Base-by-base conservation (phyloP, 2,329 filamentous ascomycete species). In the Chrysoporthe puriensis region DNA sequence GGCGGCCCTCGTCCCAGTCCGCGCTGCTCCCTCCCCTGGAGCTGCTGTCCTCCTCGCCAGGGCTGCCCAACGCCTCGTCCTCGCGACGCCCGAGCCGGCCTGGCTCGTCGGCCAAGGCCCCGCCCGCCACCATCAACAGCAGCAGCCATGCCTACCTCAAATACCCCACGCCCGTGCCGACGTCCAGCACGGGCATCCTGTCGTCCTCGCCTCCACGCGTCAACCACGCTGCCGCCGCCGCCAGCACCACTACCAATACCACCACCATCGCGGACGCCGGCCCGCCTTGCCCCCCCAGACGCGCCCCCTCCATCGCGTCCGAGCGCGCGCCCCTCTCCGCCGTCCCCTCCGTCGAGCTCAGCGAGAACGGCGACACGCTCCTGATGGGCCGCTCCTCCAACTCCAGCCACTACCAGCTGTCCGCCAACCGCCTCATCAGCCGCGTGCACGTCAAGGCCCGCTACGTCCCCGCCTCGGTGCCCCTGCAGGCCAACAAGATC, bases 351-450 rank as follows among this genome's bases (percentile, higher is more conserved):
- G 84, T 98, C 71, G 88, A 92, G 77, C 87, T 98, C 21, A 89
- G 90, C 73, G 90, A 90, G 72, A 93, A 91, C 79, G 94, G 95
- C 71, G 92, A 97, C 74, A 83, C 89, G 16, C 81, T 97, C 44
- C 85, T 91, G 70, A 96, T 99, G 91, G 96, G 96, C 71, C 88
- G 96, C 72, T 97, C 94, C 6, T 97, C 93, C 81, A 95, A 93
- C 79, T 97, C 94, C 16, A 97, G 94, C n/a, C 90, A 97, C 76
- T 96, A 95, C 78, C 95, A 97, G 80, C 86, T 99, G 16, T 96
- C 96, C 36, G 89, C 93, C 73, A 97, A 97, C 80, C 92, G 94
- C 59, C 88, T 96, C 69, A 93, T 99, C 71, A 98, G 96, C 75
- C 91, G 96, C 76, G 88, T 98, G 34, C 96, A 99, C 77, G 91